Conservation (phyloP, 192 early-diverging fungal species). For the Rhizoclosmatium sp. region DNA sequence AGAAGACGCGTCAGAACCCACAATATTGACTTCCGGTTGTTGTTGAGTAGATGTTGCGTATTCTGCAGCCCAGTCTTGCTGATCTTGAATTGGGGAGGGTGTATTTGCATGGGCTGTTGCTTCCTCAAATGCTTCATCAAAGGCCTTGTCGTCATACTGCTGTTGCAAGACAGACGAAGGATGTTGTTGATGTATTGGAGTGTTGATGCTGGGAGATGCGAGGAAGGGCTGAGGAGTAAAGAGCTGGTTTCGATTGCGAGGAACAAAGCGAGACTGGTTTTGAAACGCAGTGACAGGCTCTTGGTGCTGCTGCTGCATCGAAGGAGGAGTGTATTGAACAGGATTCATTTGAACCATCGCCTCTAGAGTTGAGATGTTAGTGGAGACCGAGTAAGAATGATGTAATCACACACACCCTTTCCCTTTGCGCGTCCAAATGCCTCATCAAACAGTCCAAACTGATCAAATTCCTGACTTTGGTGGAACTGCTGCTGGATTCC, state of each 20-base stretch:
- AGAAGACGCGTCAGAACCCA: slow-evolving; percentile 57
- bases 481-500: neutral
- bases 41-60: slow-evolving; percentile 47
- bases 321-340: too few relatives aligned
- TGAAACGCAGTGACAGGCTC: neutral
- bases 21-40: slow-evolving; percentile 38
- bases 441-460: slow-evolving; percentile 20
- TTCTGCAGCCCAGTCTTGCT: slow-evolving; percentile 61
- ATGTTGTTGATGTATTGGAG: neutral
- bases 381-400: neutral
- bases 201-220: neutral
- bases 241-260: neutral
- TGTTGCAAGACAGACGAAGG: neutral
- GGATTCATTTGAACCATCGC: neutral
- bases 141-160: neutral
- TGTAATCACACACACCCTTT: neutral
- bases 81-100: slow-evolving; percentile 36
- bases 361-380: neutral
- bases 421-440: slow-evolving; percentile 5
- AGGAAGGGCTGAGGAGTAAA: neutral
- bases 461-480: neutral
- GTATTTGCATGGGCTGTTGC: slow-evolving; percentile 27
- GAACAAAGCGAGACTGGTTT: too few relatives aligned
- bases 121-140: slow-evolving; percentile 52
- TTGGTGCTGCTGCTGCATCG: neutral